A percentile compares a stretch with the other conserved stretches of the same genome.
Evolutionary conservation across 495 filamentous ascomycete species (phyloP).

Genomic region (Penicillium egyptiacum): DNA sequence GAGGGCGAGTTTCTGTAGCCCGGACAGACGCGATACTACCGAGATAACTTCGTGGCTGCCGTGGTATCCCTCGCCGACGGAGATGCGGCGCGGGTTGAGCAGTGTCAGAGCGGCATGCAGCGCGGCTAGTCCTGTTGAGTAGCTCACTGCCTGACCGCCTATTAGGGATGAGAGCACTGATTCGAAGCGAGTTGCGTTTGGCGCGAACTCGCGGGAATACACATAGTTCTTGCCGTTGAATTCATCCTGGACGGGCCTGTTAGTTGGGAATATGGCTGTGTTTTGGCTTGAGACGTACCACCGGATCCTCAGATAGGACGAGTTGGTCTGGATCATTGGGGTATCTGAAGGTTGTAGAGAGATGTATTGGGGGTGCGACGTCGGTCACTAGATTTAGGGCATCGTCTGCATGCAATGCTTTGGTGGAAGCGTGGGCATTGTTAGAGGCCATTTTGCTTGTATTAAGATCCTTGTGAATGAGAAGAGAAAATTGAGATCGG

Average conservation of each 20-base stretch:
- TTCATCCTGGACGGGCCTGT: conserved; percentile 21
- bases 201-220: conserved; percentile 72
- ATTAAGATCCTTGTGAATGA: background rate
- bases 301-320: conserved; percentile 35
- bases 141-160: conserved; percentile 63
- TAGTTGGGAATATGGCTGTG: background rate
- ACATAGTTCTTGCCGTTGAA: conserved; percentile 44
- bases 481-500: background rate
- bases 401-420: conserved; percentile 73
- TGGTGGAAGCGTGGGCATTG: conserved; percentile 22
- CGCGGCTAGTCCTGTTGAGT: conserved; percentile 75
- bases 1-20: conserved; percentile 60
- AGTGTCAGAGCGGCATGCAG: conserved; percentile 76
- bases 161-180: conserved; percentile 67
- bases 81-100: conserved; percentile 69
- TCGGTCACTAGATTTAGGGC: conserved; percentile 62
- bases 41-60: conserved; percentile 77
- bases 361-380: conserved; percentile 78
- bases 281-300: conserved; percentile 14
- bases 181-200: conserved; percentile 79
- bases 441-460: conserved; percentile 16
- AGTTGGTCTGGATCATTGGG: conserved; percentile 61
- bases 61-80: conserved; percentile 80
- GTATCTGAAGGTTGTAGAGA: conserved; percentile 83
- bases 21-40: conserved; percentile 65